These are phyloP conservation scores for Recurvomyces mirabilis DNA, from an alignment of 495 filamentous ascomycete genomes.

Conservation along the genomic window DNA sequence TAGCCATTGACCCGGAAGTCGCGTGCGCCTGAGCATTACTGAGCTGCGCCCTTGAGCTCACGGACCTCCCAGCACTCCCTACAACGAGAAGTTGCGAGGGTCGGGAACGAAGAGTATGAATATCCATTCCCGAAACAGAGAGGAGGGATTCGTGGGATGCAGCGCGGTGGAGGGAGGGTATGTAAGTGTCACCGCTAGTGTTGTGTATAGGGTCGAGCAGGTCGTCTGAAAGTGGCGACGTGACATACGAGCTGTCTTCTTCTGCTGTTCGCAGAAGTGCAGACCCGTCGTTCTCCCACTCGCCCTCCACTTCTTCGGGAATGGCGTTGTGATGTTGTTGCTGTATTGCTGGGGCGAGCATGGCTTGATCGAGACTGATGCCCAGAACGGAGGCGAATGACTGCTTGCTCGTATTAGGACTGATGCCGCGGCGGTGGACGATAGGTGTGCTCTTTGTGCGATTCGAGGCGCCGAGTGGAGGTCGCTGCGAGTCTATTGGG, in stretches of 20 bases:
- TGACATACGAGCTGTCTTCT: not conserved
- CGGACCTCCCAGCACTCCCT: no score
- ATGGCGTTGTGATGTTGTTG: conserved; percentile 17
- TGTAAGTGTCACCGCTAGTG: conserved; percentile 11
- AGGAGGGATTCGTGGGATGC: conserved; percentile 33
- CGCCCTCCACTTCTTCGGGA: conserved; percentile 24
- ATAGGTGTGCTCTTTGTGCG: conserved; percentile 12
- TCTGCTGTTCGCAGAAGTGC: no score
- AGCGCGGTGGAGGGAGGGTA: conserved; percentile 25
- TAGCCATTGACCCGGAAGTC: conserved; percentile 12
- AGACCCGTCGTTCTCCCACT: conserved; percentile 9
- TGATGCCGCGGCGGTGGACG: conserved; percentile 10
- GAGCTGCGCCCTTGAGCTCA: no score
- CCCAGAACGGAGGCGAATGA: conserved; percentile 15
- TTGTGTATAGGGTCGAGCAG: conserved; percentile 11
- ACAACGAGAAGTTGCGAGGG: conserved; percentile 20
- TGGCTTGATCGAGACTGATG: conserved; percentile 7
- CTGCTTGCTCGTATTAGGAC: not conserved
- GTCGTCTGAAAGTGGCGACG: conserved; percentile 7
- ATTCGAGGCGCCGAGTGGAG: conserved; percentile 1
- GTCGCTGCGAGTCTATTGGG: conserved; percentile 15
- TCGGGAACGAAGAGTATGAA: conserved; percentile 26
- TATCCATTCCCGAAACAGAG: conserved; percentile 32
- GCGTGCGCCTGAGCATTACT: conserved; percentile 22
- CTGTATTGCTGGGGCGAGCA: conserved; percentile 1